Evolutionary conservation across 257 asterid genomes (phyloP).

Genomic region (Solanum virginianum): DNA sequence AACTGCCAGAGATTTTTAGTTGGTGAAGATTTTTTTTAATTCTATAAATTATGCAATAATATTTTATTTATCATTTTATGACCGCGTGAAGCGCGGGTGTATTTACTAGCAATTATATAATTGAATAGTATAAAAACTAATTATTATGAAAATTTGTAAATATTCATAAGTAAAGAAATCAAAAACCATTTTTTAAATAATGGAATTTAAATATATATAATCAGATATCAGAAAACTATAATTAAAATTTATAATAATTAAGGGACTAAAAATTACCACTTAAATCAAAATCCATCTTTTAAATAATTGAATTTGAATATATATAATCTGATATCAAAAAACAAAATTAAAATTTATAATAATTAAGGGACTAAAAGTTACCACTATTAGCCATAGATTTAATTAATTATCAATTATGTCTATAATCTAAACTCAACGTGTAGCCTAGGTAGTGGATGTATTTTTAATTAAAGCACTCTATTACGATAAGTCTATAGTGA

Average conservation of each 20-base stretch:
- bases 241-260: neutral
- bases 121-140: neutral
- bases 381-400: neutral
- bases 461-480: neutral
- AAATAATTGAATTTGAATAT: neutral
- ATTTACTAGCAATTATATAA: neutral
- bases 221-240: neutral
- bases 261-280: neutral
- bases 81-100: no score
- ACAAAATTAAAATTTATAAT: neutral
- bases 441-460: neutral
- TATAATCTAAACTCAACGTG: neutral
- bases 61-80: no score
- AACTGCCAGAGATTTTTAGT: no score
- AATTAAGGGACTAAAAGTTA: neutral
- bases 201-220: neutral
- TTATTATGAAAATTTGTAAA: neutral
- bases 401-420: neutral
- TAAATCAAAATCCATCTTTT: neutral
- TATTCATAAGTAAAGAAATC: neutral
- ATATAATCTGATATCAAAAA: neutral
- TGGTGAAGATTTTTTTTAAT: no score
- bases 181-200: neutral
- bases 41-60: no score
- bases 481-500: no score